Evolutionary conservation across 31 red algal genomes (phyloP), one percentile per base, ranked within the genome.

Genomic region (Asparagopsis taxiformis): DNA sequence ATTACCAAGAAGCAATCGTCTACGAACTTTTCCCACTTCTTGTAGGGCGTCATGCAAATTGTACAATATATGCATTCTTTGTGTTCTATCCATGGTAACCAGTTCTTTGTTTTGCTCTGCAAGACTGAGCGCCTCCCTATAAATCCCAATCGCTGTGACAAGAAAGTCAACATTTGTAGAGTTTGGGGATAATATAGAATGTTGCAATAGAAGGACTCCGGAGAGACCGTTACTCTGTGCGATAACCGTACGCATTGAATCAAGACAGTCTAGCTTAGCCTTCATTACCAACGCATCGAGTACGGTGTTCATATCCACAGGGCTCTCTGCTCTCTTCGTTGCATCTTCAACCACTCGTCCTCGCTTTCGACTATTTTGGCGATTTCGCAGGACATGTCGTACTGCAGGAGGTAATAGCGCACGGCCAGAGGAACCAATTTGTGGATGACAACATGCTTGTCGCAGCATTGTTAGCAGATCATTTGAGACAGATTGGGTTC

Each of bases 401-500:
- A n/a, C n/a, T n/a, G n/a, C n/a, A n/a, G n/a, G n/a, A n/a, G n/a
- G n/a, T n/a, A n/a, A n/a, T n/a, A n/a, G n/a, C n/a, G n/a, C n/a
- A n/a, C n/a, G n/a, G n/a, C n/a, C n/a, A n/a, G n/a, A n/a, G 65
- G 5, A 46, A 0, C 84, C 84, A 31, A 96, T 61, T 66, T 73
- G 70, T 1, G 92, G 92, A 71, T 96, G 92, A 67, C 92, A 96
- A 55, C 92, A 96, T 22, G 92, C 92, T 75, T 91, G 92, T 32
- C 92, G 38, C 62, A 96, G 69, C 68, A 59, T 55, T 1, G 34
- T 46, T 13, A 83, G 35, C 53, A 83, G 79, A 34, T 36, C 54
- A 17, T 35, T 25, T 1, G 67, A 83, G 55, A 58, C 19, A 24
- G 13, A 0, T 22, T 59, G 15, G 7, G 67, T 49, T 39, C 79